phyloP scores from a whole-genome alignment of 2,329 filamentous ascomycete species.

The Claviceps spartinae region DNA sequence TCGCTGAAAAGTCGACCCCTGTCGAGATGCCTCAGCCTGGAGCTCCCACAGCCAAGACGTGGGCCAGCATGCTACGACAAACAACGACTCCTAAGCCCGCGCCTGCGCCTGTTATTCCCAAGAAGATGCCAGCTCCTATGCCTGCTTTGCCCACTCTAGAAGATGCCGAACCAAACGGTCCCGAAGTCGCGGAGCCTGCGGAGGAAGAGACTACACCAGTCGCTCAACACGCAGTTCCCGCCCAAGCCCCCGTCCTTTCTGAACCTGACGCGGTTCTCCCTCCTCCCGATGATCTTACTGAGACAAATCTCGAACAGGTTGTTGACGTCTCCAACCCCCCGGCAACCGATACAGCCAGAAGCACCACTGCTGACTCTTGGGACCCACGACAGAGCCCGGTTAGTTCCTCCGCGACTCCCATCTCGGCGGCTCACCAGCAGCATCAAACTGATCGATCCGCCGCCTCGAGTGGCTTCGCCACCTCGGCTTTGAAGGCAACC shows the following conservation, averaged over 20 bases:
- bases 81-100: constrained; percentile 44
- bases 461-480: constrained; percentile 52
- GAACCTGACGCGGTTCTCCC: constrained; percentile 44
- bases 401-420: constrained; percentile 51
- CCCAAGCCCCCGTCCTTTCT: constrained; percentile 17
- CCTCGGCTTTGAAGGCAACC: constrained; percentile 72
- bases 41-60: constrained; percentile 41
- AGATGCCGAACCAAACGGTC: constrained; percentile 17
- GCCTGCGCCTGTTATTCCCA: constrained; percentile 4
- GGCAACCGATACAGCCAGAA: constrained; percentile 70
- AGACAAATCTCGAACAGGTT: constrained; percentile 84
- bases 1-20: constrained; percentile 20
- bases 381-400: constrained; percentile 51
- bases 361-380: constrained; percentile 77
- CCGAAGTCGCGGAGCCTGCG: constrained; percentile 21
- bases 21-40: constrained; percentile 26
- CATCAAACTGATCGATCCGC: constrained; percentile 39
- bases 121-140: constrained; percentile 21
- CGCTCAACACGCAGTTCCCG: constrained; percentile 17
- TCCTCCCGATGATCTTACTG: constrained; percentile 71
- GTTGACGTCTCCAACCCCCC: constrained; percentile 67
- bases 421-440: constrained; percentile 50
- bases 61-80: constrained; percentile 63
- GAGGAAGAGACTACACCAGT: constrained; percentile 23
- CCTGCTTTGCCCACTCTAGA: constrained; percentile 23